These are phyloP conservation scores for Senna tora DNA, from an alignment of 306 rosid species.

Conservation along the genomic window DNA sequence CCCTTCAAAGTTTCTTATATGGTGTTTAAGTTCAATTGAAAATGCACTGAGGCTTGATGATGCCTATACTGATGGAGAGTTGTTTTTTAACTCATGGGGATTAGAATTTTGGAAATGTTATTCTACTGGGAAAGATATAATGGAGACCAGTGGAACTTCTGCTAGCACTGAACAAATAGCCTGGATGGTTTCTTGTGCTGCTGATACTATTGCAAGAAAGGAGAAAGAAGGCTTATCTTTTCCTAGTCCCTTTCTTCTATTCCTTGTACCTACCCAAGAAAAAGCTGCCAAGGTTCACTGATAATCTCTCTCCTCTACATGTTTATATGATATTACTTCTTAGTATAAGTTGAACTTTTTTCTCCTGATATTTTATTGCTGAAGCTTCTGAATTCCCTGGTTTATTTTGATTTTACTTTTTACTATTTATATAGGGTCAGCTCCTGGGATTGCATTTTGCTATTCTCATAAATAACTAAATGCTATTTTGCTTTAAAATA, in stretches of 20 bases:
- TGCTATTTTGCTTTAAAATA: no score
- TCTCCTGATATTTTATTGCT: background rate
- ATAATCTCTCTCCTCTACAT: conserved; percentile 18
- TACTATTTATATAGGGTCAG: conserved; percentile 8
- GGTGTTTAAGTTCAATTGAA: conserved; percentile 83
- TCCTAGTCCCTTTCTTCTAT: conserved; percentile 76
- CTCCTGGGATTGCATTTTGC: conserved; percentile 5
- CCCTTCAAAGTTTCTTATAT: conserved; percentile 78
- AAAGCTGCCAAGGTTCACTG: conserved; percentile 68
- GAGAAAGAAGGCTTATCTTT: conserved; percentile 75
- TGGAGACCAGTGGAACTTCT: conserved; percentile 70
- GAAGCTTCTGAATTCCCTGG: conserved; percentile 9
- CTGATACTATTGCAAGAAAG: conserved; percentile 77
- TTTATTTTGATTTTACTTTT: background rate
- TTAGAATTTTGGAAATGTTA: conserved; percentile 77
- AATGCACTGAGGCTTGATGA: conserved; percentile 60
- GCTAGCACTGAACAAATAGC: conserved; percentile 79
- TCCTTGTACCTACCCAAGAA: conserved; percentile 80
- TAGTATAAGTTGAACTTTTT: conserved; percentile 26
- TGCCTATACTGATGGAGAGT: conserved; percentile 55
- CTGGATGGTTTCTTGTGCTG: conserved; percentile 81
- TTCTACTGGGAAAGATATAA: conserved; percentile 72
- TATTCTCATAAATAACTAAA: background rate
- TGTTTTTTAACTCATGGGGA: conserved; percentile 76
- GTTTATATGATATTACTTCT: conserved; percentile 26